A percentile compares a stretch with the other conserved stretches of the same genome.
Evolutionary conservation across 2,329 filamentous ascomycete species (phyloP).

Genomic region (Xylariaceae sp.): DNA sequence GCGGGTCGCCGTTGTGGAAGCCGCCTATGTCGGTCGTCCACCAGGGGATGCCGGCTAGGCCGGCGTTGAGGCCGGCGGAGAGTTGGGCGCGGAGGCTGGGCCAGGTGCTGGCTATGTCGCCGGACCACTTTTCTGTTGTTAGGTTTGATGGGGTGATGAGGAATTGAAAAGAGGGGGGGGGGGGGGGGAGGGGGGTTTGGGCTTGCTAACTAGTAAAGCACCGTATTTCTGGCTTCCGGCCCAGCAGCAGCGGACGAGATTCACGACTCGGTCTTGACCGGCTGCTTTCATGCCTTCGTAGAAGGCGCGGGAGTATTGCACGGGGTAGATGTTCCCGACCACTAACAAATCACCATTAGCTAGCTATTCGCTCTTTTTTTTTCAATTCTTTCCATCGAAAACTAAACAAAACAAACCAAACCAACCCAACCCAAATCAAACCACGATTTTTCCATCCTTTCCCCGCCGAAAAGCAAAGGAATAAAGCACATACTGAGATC

Average conservation of each 20-base stretch:
- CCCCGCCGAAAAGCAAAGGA: not conserved
- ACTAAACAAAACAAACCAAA: no score
- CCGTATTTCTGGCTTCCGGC: constrained; percentile 56
- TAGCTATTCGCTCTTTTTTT: not conserved
- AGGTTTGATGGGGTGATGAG: not conserved
- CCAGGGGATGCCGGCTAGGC: constrained; percentile 58
- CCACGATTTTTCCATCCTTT: no score
- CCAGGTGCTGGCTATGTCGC: constrained; percentile 63
- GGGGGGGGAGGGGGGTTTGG: not conserved
- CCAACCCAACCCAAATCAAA: no score
- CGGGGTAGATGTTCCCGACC: constrained; percentile 51
- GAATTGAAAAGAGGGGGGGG: not conserved
- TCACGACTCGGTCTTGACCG: constrained; percentile 48
- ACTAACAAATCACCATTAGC: constrained; percentile 10
- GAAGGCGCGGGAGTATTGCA: constrained; percentile 45
- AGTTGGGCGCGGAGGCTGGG: constrained; percentile 53
- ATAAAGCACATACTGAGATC: constrained; percentile 33
- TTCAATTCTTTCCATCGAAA: no score
- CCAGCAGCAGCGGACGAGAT: constrained; percentile 47
- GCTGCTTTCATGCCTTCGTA: constrained; percentile 47
- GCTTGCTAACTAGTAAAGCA: constrained; percentile 49
- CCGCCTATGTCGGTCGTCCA: constrained; percentile 68
- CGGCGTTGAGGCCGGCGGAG: constrained; percentile 60
- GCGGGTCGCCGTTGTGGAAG: constrained; percentile 59
- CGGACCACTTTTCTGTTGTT: constrained; percentile 37